Evolutionary conservation across 371 early-diverging fungal species (phyloP), one percentile per base, ranked within the genome.

Genomic region (Sporodiniella umbellata): DNA sequence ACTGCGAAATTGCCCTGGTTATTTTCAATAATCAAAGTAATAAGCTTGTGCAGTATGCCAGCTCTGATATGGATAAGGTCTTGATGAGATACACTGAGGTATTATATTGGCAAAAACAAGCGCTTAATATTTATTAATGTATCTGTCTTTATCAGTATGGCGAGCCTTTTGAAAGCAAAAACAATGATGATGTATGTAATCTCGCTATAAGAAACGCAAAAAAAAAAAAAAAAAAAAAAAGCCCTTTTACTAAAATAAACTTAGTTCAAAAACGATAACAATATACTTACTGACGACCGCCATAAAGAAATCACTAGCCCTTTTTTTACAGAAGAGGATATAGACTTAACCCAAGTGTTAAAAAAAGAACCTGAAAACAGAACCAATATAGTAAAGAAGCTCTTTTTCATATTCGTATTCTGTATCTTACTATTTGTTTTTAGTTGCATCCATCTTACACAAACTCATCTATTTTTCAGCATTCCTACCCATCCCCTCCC

Each of bases 1-100:
- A 92, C 60, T 93, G 96, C 69, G 96, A 99, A 67, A 92, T 99
- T 40, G 95, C 90, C 0, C 73, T 96, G 10, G 89, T 96, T 52
- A 93, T 96, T 57, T 92, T 96, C 73, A 89, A 89, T 61, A 70
- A 70, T 31, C 85, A 86, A 18, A 91, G 90, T 57, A 88, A 89
- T 67, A 96, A 95, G 68, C 85, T 96, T 19, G 87, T 93, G 23
- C 95, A 95, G 58, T 96, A 91, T 68, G 87, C 94, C 4, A 87
- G 88, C 40, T 80, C 85, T 19, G 94, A 95, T 61, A 94, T 96
- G 70, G 95, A 95, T 75, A 82, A 83, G 58, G 89, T 94, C 38
- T 67, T 96, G 53, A 75, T 94, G 72, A 80, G 86, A 54, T 96
- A 96, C 70, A 93, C 95, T 1, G 93, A 94, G 78, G 82, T 80